Percentiles rank a stretch among this genome's conserved stretches.
Conservation (phyloP, 164 flowering plant species). For the Pachysandra terminalis region DNA sequence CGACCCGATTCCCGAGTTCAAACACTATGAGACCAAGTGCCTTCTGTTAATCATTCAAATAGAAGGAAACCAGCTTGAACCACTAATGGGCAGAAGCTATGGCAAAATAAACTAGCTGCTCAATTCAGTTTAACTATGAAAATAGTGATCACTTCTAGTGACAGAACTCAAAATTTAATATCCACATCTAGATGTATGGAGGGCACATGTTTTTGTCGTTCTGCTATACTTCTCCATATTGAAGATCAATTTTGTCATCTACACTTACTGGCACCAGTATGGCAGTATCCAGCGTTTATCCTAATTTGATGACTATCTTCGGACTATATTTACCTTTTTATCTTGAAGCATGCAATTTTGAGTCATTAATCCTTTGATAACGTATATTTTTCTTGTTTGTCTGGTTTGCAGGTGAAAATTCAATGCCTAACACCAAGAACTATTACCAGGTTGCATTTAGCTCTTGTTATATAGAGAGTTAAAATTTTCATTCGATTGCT, state of each 20-base stretch:
- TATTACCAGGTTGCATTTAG: constrained; percentile 28
- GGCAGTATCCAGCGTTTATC: not conserved
- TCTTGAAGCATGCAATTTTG: constrained; percentile 5
- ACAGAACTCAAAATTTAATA: not conserved
- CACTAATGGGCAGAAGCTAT: too few relatives aligned
- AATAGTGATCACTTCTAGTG: not conserved
- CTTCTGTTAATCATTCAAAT: too few relatives aligned
- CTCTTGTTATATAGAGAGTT: not conserved
- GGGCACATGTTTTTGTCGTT: not conserved
- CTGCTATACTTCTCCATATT: not conserved
- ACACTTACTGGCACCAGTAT: too few relatives aligned
- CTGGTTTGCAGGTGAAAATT: constrained; percentile 44
- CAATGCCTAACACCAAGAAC: constrained; percentile 53
- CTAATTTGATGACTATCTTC: not conserved
- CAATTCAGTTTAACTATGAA: not conserved
- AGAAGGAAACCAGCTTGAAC: too few relatives aligned
- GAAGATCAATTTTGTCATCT: not conserved
- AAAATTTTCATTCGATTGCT: constrained; percentile 3
- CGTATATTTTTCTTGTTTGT: not conserved
- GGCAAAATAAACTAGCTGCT: not conserved
- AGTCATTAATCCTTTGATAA: not conserved
- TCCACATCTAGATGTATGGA: not conserved
- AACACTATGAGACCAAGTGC: too few relatives aligned
- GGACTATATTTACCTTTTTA: not conserved
- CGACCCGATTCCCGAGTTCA: too few relatives aligned